Evolutionary conservation across 306 rosid genomes (phyloP).

Genomic region (Arachis hypogaea): DNA sequence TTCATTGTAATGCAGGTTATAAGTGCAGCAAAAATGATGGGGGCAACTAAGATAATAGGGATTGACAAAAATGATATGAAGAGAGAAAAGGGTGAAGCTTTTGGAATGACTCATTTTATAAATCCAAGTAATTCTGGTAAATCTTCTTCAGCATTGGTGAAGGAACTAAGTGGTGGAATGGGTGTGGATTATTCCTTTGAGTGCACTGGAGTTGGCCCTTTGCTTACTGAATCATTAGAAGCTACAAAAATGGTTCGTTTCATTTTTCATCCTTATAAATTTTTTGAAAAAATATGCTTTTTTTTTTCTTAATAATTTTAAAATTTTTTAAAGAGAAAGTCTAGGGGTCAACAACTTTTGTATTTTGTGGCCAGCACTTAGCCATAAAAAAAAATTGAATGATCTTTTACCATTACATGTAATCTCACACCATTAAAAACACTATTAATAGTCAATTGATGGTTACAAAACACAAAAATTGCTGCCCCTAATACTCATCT

Average conservation of each 20-base stretch:
- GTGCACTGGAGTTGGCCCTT: conserved; percentile 50
- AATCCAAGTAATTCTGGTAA: conserved; percentile 42
- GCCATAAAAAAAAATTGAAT: too few species aligned
- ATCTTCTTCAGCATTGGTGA: conserved; percentile 48
- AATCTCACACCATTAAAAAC: too few species aligned
- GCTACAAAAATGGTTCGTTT: conserved; percentile 57
- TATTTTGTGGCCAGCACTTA: too few species aligned
- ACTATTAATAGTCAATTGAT: too few species aligned
- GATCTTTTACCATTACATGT: too few species aligned
- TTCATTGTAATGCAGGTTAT: conserved; percentile 40
- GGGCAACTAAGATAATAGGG: conserved; percentile 58
- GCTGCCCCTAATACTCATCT: too few species aligned
- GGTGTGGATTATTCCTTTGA: conserved; percentile 67
- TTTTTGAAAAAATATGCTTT: too few species aligned
- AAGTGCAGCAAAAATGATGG: conserved; percentile 52
- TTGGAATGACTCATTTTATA: conserved; percentile 49
- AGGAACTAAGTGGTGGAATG: conserved; percentile 50
- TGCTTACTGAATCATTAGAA: conserved; percentile 47
- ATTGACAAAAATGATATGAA: conserved; percentile 55
- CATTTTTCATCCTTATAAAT: neutral
- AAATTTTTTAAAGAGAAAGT: too few species aligned
- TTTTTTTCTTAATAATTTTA: too few species aligned
- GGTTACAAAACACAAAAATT: too few species aligned
- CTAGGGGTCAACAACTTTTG: too few species aligned
- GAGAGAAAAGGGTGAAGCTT: conserved; percentile 47